Evolutionary conservation across 148 eudicot species (phyloP).

Genomic region (Dysphania ambrosioides): DNA sequence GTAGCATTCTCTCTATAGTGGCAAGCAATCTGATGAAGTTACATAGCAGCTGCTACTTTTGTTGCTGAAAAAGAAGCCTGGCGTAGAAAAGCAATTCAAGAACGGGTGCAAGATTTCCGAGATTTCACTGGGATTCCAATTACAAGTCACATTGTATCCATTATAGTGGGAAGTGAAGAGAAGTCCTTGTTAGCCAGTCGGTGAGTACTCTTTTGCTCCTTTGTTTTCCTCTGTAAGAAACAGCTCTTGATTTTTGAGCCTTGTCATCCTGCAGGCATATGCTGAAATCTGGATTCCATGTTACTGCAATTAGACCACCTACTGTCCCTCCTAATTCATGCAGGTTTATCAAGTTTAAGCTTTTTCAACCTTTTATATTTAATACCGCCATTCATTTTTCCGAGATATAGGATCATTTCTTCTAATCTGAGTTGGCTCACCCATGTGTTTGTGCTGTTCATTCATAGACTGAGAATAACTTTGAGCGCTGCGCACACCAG

Average conservation of each 20-base stretch:
- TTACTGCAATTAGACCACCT: slow-evolving; percentile 95
- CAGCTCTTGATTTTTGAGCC: slow-evolving; percentile 18
- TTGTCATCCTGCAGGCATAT: slow-evolving; percentile 52
- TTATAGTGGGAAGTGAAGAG: slow-evolving; percentile 81
- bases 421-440: not conserved
- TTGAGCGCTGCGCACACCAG: slow-evolving; percentile 79
- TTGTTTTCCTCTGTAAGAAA: not conserved
- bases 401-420: not conserved
- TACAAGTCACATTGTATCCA: slow-evolving; percentile 82
- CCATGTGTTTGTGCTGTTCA: not conserved
- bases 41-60: slow-evolving; percentile 68
- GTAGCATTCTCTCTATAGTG: slow-evolving; percentile 3
- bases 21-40: slow-evolving; percentile 24
- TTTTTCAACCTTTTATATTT: not conserved
- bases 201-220: slow-evolving; percentile 31
- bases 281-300: slow-evolving; percentile 81
- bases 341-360: slow-evolving; percentile 46
- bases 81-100: slow-evolving; percentile 76
- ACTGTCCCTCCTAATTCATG: slow-evolving; percentile 95
- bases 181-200: slow-evolving; percentile 79
- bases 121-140: slow-evolving; percentile 68
- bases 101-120: slow-evolving; percentile 73
- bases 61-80: slow-evolving; percentile 82
- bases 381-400: not conserved
- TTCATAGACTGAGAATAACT: slow-evolving; percentile 65